A percentile compares a stretch with the other conserved stretches of the same genome.
These are phyloP conservation scores for Avena insularis DNA, from an alignment of 176 grass and related monocot species.

Conservation along the genomic window DNA sequence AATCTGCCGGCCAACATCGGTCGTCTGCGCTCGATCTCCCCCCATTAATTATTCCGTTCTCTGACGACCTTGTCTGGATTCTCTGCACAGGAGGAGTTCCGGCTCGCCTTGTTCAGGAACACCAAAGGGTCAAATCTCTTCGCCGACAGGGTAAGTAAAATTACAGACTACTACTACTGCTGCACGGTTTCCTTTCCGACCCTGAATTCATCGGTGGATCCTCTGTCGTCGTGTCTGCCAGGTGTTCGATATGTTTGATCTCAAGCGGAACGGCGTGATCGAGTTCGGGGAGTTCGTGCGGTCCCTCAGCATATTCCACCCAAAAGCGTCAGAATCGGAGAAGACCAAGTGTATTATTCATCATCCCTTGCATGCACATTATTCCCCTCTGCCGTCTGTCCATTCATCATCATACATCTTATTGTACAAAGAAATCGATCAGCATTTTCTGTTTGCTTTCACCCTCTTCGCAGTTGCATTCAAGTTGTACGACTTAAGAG, in stretches of 20 bases:
- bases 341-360: slow-evolving; percentile 64
- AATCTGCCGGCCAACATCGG: too few relatives aligned
- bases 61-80: neutral
- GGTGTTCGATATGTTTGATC: slow-evolving; percentile 81
- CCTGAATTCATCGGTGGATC: neutral
- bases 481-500: slow-evolving; percentile 79
- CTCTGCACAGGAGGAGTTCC: slow-evolving; percentile 67
- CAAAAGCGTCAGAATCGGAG: slow-evolving; percentile 42
- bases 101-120: slow-evolving; percentile 71
- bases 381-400: neutral
- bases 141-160: slow-evolving; percentile 53
- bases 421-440: too few relatives aligned
- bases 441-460: neutral
- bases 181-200: neutral
- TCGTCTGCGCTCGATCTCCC: too few relatives aligned
- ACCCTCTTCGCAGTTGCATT: slow-evolving; percentile 71
- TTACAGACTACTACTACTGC: neutral
- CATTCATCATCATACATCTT: neutral
- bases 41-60: too few relatives aligned
- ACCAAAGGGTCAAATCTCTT: slow-evolving; percentile 67
- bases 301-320: slow-evolving; percentile 81
- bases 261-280: slow-evolving; percentile 69
- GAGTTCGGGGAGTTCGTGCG: slow-evolving; percentile 84
- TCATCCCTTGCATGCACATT: too few relatives aligned
- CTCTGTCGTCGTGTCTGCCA: neutral